Evolutionary conservation across 2,329 filamentous ascomycete genomes (phyloP).

Genomic region (Penicillium sp.): DNA sequence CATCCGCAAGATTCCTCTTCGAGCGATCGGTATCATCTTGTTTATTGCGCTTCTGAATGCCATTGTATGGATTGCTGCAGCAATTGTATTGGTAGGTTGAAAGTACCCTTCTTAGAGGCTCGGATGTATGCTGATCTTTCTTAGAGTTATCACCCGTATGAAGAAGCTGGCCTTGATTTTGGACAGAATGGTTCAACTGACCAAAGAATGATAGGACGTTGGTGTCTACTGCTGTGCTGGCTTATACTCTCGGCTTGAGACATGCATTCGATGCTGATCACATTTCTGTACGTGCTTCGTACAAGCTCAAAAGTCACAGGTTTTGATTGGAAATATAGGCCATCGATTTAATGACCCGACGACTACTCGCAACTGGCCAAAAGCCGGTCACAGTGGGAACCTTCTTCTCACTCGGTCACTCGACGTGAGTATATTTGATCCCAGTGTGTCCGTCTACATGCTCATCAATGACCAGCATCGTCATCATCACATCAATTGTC

Average conservation of each 20-base stretch:
- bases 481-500: conserved; percentile 82
- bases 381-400: conserved; percentile 87
- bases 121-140: conserved; percentile 9
- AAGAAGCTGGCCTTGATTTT: conserved; percentile 1
- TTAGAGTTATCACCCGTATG: conserved; percentile 39
- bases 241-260: conserved; percentile 82
- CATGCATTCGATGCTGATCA: conserved; percentile 99
- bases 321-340: conserved; percentile 44
- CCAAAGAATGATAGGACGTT: conserved; percentile 47
- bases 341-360: conserved; percentile 91
- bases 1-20: conserved; percentile 53
- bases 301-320: not conserved
- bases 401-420: conserved; percentile 90
- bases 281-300: conserved; percentile 51
- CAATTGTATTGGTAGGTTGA: conserved; percentile 51
- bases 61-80: conserved; percentile 55
- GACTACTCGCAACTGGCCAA: conserved; percentile 79
- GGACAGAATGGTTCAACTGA: not conserved
- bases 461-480: conserved; percentile 52
- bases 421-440: conserved; percentile 51
- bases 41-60: conserved; percentile 53
- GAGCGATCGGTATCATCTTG: conserved; percentile 54
- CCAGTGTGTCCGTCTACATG: not conserved
- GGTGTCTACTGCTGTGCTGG: conserved; percentile 73
- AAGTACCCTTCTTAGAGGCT: not conserved